These are phyloP conservation scores for Talaromyces proteolyticus DNA, from an alignment of 495 filamentous ascomycete species.

Conservation along the genomic window DNA sequence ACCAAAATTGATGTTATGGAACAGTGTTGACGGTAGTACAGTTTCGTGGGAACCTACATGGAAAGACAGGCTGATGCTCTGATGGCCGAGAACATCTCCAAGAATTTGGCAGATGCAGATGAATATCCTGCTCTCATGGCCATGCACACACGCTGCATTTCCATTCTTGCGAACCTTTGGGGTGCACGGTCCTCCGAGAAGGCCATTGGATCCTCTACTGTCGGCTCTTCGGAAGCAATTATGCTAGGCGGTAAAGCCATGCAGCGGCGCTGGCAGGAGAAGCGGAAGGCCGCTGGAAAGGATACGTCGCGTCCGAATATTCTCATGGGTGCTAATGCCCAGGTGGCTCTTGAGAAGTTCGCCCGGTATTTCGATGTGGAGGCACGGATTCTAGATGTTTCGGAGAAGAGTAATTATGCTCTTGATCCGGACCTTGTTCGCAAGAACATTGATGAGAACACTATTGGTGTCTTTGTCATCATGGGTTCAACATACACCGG, in stretches of 20 bases:
- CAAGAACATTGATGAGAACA: constrained; percentile 70
- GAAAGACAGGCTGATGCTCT: constrained; percentile 58
- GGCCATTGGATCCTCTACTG: constrained; percentile 68
- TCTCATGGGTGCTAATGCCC: constrained; percentile 72
- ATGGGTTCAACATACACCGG: constrained; percentile 71
- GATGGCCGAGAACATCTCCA: constrained; percentile 62
- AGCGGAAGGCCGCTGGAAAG: constrained; percentile 51
- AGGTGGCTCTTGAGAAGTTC: constrained; percentile 69
- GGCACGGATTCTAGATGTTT: constrained; percentile 62
- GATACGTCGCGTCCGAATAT: constrained; percentile 63
- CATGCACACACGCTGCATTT: constrained; percentile 66
- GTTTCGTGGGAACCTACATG: constrained; percentile 70
- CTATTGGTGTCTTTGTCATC: constrained; percentile 73
- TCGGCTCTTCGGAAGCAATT: constrained; percentile 68
- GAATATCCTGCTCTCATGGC: constrained; percentile 73
- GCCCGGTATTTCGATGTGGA: constrained; percentile 75
- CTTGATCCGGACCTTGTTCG: constrained; percentile 59
- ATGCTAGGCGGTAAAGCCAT: constrained; percentile 72
- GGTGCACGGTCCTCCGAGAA: constrained; percentile 56
- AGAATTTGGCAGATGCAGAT: constrained; percentile 65
- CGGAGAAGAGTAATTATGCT: constrained; percentile 52
- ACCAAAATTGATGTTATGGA: background rate
- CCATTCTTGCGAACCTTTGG: constrained; percentile 68
- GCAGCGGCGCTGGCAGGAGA: constrained; percentile 74
- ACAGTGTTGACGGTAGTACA: constrained; percentile 12